Percentiles rank a stretch among this genome's conserved stretches.
Conservation (phyloP, 2,329 filamentous ascomycete genomes). For the Aspergillus terreus region DNA sequence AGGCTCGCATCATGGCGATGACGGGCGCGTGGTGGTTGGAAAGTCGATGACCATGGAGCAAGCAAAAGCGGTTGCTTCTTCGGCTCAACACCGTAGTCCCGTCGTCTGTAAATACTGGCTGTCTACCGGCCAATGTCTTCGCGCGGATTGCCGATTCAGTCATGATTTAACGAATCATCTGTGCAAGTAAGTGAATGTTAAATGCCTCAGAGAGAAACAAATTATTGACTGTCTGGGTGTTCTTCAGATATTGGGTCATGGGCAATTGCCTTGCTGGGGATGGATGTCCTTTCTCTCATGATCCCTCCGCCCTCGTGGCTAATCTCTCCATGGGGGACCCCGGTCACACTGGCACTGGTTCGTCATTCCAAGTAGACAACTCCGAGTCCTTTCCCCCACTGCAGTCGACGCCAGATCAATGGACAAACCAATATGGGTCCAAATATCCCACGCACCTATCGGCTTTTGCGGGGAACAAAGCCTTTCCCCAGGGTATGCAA, state of each 20-base stretch:
- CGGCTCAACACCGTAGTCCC: constrained; percentile 72
- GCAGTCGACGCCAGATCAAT: constrained; percentile 56
- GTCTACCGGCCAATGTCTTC: constrained; percentile 89
- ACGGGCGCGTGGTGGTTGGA: constrained; percentile 70
- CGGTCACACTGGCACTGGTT: constrained; percentile 50
- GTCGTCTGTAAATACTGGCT: constrained; percentile 97
- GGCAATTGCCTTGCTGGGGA: constrained; percentile 92
- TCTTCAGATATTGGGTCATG: constrained; percentile 81
- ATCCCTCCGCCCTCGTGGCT: constrained; percentile 80
- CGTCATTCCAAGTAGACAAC: constrained; percentile 75
- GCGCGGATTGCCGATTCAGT: constrained; percentile 94
- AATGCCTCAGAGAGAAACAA: background rate
- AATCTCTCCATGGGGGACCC: constrained; percentile 68
- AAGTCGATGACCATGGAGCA: constrained; percentile 79
- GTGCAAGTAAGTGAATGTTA: constrained; percentile 75
- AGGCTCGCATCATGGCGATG: constrained; percentile 52
- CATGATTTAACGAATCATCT: constrained; percentile 94
- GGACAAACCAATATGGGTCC: constrained; percentile 47
- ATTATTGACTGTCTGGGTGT: background rate
- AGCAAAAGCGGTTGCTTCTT: constrained; percentile 70
- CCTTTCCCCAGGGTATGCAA: constrained; percentile 24
- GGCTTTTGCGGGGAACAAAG: constrained; percentile 46
- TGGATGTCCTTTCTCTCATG: constrained; percentile 95
- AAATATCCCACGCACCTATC: constrained; percentile 44
- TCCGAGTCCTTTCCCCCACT: constrained; percentile 77